These are phyloP conservation scores for Crotalaria pallida DNA, from an alignment of 306 rosid genomes.

Conservation along the genomic window DNA sequence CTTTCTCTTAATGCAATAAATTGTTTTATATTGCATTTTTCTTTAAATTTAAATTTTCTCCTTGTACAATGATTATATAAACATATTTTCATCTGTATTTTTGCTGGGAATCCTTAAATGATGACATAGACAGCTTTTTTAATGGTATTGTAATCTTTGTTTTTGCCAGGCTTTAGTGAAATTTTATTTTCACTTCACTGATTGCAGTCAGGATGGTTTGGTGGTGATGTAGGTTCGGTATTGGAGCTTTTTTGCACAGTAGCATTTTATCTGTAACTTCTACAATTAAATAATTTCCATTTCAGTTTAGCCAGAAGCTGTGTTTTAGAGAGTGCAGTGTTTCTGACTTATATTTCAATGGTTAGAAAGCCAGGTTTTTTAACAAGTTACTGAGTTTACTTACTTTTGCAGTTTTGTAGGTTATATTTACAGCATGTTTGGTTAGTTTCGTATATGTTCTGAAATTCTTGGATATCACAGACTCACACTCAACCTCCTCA, in stretches of 20 bases:
- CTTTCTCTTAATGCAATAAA: background rate
- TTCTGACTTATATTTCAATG: background rate
- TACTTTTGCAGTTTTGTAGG: background rate
- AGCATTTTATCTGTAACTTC: background rate
- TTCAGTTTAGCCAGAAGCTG: background rate
- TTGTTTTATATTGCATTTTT: background rate
- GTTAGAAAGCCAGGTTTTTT: background rate
- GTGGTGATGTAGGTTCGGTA: background rate
- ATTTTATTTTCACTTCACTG: background rate
- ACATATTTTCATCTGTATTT: background rate
- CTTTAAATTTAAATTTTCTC: constrained; percentile 15
- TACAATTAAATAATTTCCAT: background rate
- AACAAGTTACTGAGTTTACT: background rate
- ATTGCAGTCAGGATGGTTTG: background rate
- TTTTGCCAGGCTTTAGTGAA: background rate
- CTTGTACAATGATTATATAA: background rate
- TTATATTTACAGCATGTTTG: background rate
- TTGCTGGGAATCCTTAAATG: background rate
- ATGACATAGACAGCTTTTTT: background rate
- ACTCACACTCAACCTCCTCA: no score
- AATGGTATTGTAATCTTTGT: background rate
- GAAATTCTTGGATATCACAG: no score
- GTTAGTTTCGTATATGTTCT: background rate
- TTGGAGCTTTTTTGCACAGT: background rate
- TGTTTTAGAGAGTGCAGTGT: background rate